Evolutionary conservation across 495 filamentous ascomycete species (phyloP).

Genomic region (Podospora comata): DNA sequence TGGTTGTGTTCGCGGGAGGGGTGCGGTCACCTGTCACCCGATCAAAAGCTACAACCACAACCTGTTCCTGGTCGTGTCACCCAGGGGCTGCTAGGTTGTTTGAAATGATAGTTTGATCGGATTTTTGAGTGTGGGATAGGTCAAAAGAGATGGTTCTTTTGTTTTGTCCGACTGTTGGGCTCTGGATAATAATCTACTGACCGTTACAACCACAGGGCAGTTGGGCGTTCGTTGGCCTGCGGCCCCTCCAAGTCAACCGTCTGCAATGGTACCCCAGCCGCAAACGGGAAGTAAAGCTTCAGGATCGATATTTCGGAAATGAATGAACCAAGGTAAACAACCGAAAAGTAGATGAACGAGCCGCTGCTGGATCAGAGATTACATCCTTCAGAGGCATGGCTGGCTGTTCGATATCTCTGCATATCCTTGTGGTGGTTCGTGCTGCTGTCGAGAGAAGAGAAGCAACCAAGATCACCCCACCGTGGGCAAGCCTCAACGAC

Average conservation of each 20-base stretch:
- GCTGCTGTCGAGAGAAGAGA: background rate
- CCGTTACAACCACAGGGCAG: background rate
- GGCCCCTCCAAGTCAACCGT: background rate
- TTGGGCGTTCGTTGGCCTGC: background rate
- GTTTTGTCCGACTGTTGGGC: background rate
- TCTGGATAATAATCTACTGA: background rate
- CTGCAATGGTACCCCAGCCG: background rate
- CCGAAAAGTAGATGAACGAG: background rate
- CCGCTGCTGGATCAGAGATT: background rate
- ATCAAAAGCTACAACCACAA: background rate
- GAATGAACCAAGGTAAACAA: background rate
- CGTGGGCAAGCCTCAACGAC: background rate
- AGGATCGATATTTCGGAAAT: background rate
- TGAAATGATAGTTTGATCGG: background rate
- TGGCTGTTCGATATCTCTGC: background rate
- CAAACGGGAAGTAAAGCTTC: background rate
- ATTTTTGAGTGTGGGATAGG: background rate
- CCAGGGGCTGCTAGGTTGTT: background rate
- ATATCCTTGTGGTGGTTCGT: background rate
- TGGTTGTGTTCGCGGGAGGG: background rate
- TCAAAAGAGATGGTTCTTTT: background rate
- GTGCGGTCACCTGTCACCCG: constrained; percentile 5
- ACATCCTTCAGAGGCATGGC: background rate
- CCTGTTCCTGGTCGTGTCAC: constrained; percentile 5
- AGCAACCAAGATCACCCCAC: background rate